These are phyloP conservation scores for Claviceps sp. DNA, from an alignment of 2,329 filamentous ascomycete genomes.

Conservation along the genomic window DNA sequence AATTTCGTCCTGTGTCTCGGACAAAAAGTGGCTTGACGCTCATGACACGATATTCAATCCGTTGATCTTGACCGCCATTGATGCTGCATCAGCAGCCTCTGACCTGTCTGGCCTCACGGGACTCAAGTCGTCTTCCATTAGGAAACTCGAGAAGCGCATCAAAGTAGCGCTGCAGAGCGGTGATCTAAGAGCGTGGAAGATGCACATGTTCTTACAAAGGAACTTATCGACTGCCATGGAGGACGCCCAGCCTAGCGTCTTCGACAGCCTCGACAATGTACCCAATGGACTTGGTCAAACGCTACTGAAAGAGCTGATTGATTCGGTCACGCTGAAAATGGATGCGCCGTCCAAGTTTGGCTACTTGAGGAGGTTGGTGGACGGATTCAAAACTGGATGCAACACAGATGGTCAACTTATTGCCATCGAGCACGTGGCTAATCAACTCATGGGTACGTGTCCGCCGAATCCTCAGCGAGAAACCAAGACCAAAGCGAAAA, in stretches of 20 bases:
- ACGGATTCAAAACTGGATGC: conserved; percentile 16
- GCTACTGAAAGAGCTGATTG: conserved; percentile 20
- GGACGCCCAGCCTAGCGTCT: conserved; percentile 19
- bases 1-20: conserved; percentile 14
- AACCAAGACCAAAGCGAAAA: not conserved
- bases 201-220: conserved; percentile 29
- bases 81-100: conserved; percentile 16
- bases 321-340: conserved; percentile 19
- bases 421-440: conserved; percentile 29
- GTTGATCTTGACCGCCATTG: conserved; percentile 19
- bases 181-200: conserved; percentile 30
- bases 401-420: conserved; percentile 27
- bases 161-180: conserved; percentile 20
- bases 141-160: conserved; percentile 23
- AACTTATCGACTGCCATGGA: conserved; percentile 21
- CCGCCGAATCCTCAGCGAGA: no score
- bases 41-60: conserved; percentile 13
- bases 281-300: conserved; percentile 16
- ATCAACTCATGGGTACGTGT: conserved; percentile 24
- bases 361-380: conserved; percentile 26
- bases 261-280: conserved; percentile 17
- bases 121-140: conserved; percentile 18
- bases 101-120: conserved; percentile 11
- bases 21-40: conserved; percentile 17
- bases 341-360: conserved; percentile 18